Evolutionary conservation across 768 basidiomycete genomes (phyloP), one percentile per base, ranked within the genome.

Genomic region (Filobasidium floriforme): DNA sequence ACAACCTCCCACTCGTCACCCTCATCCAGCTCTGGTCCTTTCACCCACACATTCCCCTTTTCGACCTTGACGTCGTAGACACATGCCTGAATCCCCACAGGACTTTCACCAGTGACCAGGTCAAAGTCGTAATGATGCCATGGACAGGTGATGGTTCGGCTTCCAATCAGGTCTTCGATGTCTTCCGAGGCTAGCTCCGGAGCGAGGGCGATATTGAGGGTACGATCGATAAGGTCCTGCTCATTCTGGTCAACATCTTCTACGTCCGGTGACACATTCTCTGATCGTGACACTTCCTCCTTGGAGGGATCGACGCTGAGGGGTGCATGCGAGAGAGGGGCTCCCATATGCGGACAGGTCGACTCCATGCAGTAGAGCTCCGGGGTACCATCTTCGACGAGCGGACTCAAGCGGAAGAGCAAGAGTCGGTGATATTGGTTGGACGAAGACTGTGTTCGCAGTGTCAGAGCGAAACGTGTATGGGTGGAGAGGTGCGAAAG

Each of bases 281-380:
- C 28, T 7, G 37, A 41, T 7, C 19, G 15, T 18, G 49, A n/a
- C 11, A 40, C 44, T 2, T 62, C 37, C 7, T 49, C 14, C 37
- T 37, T 64, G 41, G 68, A 79, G 59, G 86, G 86, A 67, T 82
- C 85, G 61, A 82, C 76, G 72, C 88, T 87, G n/a, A 88, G 87
- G 46, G 88, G 87, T 1, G 88, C 88, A 79, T 89, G 87, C 15
- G 86, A 87, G 77, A 89, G 81, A 63, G 89, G 88, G 24, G 88
- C 88, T 1, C 88, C 88, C 9, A 89, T 82, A 79, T 90, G 89
- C 4, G 89, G 89, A 75, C 89, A 90, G 11, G 82, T 84, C 5
- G 87, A 84, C 76, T 90, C 88, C 88, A 90, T 90, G 9, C 84
- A 85, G 73, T 89, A 90, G 14, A 89, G 80, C 6, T 67, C 54